Evolutionary conservation across 2,329 filamentous ascomycete species (phyloP).

Genomic region (Xylariaceae sp.): DNA sequence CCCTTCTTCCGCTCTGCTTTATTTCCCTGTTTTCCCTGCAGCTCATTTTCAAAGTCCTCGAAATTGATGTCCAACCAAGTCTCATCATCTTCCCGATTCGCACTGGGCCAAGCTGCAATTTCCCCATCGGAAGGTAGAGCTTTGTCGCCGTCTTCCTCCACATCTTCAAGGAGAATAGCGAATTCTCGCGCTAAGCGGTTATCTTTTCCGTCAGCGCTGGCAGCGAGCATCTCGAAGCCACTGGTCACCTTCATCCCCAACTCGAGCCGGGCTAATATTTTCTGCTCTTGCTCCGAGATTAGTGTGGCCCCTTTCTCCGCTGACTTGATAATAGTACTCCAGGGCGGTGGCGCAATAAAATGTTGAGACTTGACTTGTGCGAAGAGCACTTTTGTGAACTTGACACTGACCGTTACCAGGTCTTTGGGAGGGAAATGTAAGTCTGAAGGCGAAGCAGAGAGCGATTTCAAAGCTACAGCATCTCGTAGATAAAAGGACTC

Average conservation of each 20-base stretch:
- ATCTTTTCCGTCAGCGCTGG: constrained; percentile 62
- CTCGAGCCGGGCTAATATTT: constrained; percentile 47
- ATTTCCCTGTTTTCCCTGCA: constrained; percentile 49
- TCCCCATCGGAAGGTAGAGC: constrained; percentile 66
- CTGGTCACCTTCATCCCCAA: constrained; percentile 85
- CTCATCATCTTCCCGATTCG: constrained; percentile 71
- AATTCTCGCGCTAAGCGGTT: constrained; percentile 70
- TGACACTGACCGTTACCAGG: constrained; percentile 71
- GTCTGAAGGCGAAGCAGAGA: constrained; percentile 52
- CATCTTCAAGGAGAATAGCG: constrained; percentile 68
- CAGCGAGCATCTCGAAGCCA: constrained; percentile 83
- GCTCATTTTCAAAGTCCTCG: constrained; percentile 78
- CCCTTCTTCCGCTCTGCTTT: constrained; percentile 31
- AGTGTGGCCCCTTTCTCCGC: constrained; percentile 25
- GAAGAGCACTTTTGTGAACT: constrained; percentile 84
- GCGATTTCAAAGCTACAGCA: constrained; percentile 65
- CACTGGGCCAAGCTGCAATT: constrained; percentile 64
- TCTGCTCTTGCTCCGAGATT: constrained; percentile 26
- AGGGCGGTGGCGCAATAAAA: constrained; percentile 61
- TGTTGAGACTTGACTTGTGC: constrained; percentile 86
- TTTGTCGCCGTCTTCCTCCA: constrained; percentile 64
- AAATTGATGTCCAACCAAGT: constrained; percentile 91
- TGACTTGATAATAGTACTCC: constrained; percentile 39
- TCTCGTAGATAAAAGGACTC: constrained; percentile 93
- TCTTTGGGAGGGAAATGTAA: constrained; percentile 72